Base-by-base conservation (phyloP, 2,329 filamentous ascomycete genomes). In the Paecilomyces variotii region DNA sequence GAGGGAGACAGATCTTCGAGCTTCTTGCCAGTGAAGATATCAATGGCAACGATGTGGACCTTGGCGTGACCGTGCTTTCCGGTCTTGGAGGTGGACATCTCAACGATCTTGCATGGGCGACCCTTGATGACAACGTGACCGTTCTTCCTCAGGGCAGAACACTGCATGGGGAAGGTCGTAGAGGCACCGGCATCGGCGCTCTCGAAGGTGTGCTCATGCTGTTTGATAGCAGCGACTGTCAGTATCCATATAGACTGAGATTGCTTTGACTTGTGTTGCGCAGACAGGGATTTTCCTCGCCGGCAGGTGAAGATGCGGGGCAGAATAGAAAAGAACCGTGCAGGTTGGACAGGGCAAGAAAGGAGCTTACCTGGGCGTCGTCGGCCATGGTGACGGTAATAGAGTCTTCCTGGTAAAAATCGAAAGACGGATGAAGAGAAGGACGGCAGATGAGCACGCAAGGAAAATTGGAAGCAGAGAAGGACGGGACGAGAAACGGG, bases 31-130 rank as follows among this genome's bases (percentile, higher is more conserved):
- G 92, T 99, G 88, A 99, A 99, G 84, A 99, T 97, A 79, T 99
- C 94, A 78, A 95, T 87, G 76, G 91, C 94, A 74, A 97, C 89
- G 72, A 99, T 83, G 83, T 99, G 93, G 79, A 99, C 94, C 88
- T 99, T 99, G 82, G 94, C 94, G 90, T 99, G 95, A 80, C 94
- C 94, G 89, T 99, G 94, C 91, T 99, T 99, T 82, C 94, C 94
- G 70, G 94, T 99, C 92, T 99, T 99, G 80, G 94, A 99, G 84
- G 94, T 99, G 70, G 91, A 96, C 95, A 99, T 99, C 77, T 99
- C 94, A 80, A 97, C 90, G 74, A 99, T 99, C 90, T 97, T 99
- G 92, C 94, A 99, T 73, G 94, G 95, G 73, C 94, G 94, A 81
- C 84, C 82, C 88, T 99, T 99, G 84, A 99, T 97, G 79, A 93